Conservation (phyloP, 2,329 filamentous ascomycete species). For the Trichoderma hamatum region DNA sequence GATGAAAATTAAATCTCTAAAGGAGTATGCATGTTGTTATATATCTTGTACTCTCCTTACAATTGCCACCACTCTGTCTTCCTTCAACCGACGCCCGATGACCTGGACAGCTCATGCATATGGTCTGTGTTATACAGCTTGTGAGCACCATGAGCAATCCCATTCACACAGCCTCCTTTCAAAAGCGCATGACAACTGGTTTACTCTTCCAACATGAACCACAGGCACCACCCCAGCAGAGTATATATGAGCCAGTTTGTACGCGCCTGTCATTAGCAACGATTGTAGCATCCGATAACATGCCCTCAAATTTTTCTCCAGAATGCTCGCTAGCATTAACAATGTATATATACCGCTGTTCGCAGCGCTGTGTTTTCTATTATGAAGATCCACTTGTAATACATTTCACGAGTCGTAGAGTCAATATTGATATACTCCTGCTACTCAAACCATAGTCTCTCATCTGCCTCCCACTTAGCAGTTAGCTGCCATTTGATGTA, state of each 20-base stretch:
- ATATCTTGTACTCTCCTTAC: background rate
- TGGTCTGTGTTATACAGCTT: conserved; percentile 78
- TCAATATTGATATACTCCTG: conserved; percentile 76
- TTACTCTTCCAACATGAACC: conserved; percentile 73
- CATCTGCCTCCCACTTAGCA: conserved; percentile 42
- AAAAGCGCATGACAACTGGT: conserved; percentile 66
- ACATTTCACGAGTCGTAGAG: conserved; percentile 81
- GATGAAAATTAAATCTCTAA: conserved; percentile 49
- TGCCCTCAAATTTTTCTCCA: no score
- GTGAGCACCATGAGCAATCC: conserved; percentile 80
- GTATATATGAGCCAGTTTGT: conserved; percentile 75
- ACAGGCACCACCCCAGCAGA: conserved; percentile 80
- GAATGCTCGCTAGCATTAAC: no score
- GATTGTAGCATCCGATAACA: conserved; percentile 2
- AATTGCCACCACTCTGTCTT: conserved; percentile 57
- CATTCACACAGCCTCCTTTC: conserved; percentile 68
- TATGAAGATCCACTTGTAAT: no score
- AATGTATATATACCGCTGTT: no score
- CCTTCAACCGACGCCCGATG: conserved; percentile 54
- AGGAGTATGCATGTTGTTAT: conserved; percentile 51
- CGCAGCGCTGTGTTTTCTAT: no score
- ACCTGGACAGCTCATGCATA: conserved; percentile 71
- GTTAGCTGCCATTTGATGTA: conserved; percentile 70
- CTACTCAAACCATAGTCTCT: conserved; percentile 34
- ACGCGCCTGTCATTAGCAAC: background rate